Evolutionary conservation across 306 rosid genomes (phyloP), one percentile per base, ranked within the genome.

Genomic region (Cicer pinnatifidum): DNA sequence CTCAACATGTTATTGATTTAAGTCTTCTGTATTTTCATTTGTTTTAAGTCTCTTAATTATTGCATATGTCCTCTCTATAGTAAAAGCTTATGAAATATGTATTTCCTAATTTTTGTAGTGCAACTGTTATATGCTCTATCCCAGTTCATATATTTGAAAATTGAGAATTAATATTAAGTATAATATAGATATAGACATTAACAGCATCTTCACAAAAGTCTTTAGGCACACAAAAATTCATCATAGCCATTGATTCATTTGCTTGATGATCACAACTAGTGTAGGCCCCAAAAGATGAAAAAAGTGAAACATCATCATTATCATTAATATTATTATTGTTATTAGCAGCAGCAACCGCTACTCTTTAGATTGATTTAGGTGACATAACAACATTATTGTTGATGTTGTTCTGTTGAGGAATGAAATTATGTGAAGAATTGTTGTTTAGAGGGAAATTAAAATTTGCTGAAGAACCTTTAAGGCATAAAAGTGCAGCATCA

Each of bases 401-500:
- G 33, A 2, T 23, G 33, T 23, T 78, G 40, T 81, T 84, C 0
- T 84, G 91, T 15, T 80, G 86, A 50, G 88, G 85, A 51, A 82
- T 62, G 47, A 59, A 78, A 4, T 23, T 23, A 23, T 65, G 78
- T 35, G 90, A 64, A 66, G 88, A 64, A n/a, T 82, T 63, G 28
- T 45, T 63, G 28, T 53, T 71, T 65, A 58, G 68, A 10, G 99
- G 99, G 58, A 94, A 94, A 76, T 94, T 94, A 60, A 95, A 88
- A 71, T 80, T 90, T 11, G 93, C 91, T 6, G 92, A 84, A 20
- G 99, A 80, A 50, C 97, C 99, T 51, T 88, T 91, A 11, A 95
- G 99, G 80, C 99, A 95, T 6, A 95, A 48, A 72, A 95, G 91
- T 58, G 99, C 99, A 53, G 97, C 99, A 84, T 95, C 97, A 66